Evolutionary conservation across 495 filamentous ascomycete species (phyloP), one percentile per base, ranked within the genome.

Genomic region (Aspergillus affinis): DNA sequence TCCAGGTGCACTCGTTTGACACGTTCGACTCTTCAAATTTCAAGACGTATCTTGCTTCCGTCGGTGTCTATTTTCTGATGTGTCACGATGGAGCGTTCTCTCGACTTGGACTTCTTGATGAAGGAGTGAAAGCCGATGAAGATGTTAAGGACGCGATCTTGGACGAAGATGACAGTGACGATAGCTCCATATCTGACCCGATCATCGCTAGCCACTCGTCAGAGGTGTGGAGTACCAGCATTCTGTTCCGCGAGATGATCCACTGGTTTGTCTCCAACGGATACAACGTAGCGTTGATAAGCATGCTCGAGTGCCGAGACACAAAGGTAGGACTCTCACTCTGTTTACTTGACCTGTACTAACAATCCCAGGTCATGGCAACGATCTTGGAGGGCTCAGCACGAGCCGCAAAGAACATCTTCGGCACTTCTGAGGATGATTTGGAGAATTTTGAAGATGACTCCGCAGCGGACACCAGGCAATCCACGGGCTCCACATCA

Each of bases 21-120:
- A 80, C 75, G 13, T 65, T 80, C 9, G 53, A 66, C 23, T 78
- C 80, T 48, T 44, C 55, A 1, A 67, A 2, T 91, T 91, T 66
- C 50, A 64, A 10, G 56, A 75, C 1, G n/a, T 88, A 88, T 68
- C 72, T 91, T 1, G 56, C 66, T 13, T 54, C 62, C 0, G 72
- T 77, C 1, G 80, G 81, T 1, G 73, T 82, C 9, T 86, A 86
- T 67, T 89, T 92, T 59, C 66, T 90, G n/a, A 85, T 91, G 82
- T 83, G 83, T 41, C 86, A 90, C 55, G 85, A 89, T 69, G 86
- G 83, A 9, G 79, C 79, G 27, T 46, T 51, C 36, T 21, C 49
- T 13, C 30, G 36, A 17, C 36, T 41, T 17, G 10, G 12, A 2
- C 12, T 15, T 15, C 36, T 15, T 10, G 12, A 41, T 1, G 1